Evolutionary conservation across 805 yeast genomes (phyloP).

Genomic region (Yamadazyma olivae): DNA sequence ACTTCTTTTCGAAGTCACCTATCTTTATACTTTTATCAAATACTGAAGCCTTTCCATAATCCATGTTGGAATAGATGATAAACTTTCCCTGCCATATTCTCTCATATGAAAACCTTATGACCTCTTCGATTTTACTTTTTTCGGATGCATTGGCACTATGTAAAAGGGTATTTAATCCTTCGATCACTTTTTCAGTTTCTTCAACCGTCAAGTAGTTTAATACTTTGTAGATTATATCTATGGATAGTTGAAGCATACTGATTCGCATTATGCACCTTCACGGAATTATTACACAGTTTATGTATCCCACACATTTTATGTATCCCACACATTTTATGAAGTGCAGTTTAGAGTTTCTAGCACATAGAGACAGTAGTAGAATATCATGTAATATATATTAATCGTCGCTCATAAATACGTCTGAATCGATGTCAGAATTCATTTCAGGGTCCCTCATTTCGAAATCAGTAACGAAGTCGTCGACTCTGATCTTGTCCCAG

Average conservation of each 20-base stretch:
- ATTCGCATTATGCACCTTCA: too few species aligned
- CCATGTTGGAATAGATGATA: constrained; percentile 11
- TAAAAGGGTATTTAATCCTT: background rate
- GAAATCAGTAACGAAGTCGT: constrained; percentile 14
- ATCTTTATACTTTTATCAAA: constrained; percentile 14
- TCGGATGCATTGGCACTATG: background rate
- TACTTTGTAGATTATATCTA: constrained; percentile 6
- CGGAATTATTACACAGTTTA: too few species aligned
- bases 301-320: too few species aligned
- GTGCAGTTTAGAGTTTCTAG: too few species aligned
- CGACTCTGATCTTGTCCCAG: constrained; percentile 29
- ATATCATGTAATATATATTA: background rate
- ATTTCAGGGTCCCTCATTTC: constrained; percentile 18
- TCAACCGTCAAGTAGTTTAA: constrained; percentile 6
- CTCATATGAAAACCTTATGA: constrained; percentile 14
- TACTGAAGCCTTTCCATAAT: constrained; percentile 3
- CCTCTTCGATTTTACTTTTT: constrained; percentile 1
- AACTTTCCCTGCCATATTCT: constrained; percentile 18
- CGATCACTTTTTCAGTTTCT: constrained; percentile 9
- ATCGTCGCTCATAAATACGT: constrained; percentile 9
- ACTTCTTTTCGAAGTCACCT: constrained; percentile 11
- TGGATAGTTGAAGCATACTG: constrained; percentile 5
- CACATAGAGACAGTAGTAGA: background rate
- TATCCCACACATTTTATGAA: too few species aligned
- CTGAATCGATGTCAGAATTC: background rate